These are phyloP conservation scores for Trichocladium uniseriatum DNA, from an alignment of 495 filamentous ascomycete species.

Conservation along the genomic window DNA sequence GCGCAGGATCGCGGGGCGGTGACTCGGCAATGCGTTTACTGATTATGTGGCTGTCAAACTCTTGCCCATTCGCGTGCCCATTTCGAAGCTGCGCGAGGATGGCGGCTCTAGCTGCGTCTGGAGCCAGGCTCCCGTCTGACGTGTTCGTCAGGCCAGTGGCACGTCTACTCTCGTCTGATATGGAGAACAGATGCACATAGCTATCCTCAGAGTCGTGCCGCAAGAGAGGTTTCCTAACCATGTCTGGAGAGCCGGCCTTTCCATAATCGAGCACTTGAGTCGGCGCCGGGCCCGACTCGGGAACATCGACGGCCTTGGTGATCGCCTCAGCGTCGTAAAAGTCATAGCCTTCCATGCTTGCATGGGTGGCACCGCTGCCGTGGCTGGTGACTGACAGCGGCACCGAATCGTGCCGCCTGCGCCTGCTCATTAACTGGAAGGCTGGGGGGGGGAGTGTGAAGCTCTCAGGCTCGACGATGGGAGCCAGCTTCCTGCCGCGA, in stretches of 20 bases:
- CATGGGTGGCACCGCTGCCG: constrained; percentile 32
- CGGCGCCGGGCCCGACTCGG: constrained; percentile 16
- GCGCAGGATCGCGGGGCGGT: constrained; percentile 12
- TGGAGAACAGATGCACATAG: constrained; percentile 67
- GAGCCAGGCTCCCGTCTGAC: constrained; percentile 24
- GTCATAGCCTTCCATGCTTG: constrained; percentile 48
- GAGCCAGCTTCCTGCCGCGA: constrained; percentile 28
- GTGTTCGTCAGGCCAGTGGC: constrained; percentile 32
- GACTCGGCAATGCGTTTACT: constrained; percentile 28
- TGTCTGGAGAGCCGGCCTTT: constrained; percentile 18
- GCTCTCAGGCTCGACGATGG: constrained; percentile 34
- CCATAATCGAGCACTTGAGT: constrained; percentile 26
- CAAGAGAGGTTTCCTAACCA: constrained; percentile 33
- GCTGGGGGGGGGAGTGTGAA: constrained; percentile 34
- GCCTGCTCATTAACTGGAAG: constrained; percentile 22
- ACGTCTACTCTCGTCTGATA: constrained; percentile 53
- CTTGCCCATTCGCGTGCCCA: constrained; percentile 7
- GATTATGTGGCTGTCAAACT: constrained; percentile 31
- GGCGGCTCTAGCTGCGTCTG: constrained; percentile 7
- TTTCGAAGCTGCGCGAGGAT: constrained; percentile 15
- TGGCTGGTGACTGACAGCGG: constrained; percentile 35
- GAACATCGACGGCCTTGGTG: constrained; percentile 35
- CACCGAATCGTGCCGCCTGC: constrained; percentile 36
- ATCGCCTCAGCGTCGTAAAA: constrained; percentile 47
- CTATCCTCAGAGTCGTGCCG: constrained; percentile 73